Evolutionary conservation across 345 rosid genomes (phyloP).

Genomic region (Linum tenue): DNA sequence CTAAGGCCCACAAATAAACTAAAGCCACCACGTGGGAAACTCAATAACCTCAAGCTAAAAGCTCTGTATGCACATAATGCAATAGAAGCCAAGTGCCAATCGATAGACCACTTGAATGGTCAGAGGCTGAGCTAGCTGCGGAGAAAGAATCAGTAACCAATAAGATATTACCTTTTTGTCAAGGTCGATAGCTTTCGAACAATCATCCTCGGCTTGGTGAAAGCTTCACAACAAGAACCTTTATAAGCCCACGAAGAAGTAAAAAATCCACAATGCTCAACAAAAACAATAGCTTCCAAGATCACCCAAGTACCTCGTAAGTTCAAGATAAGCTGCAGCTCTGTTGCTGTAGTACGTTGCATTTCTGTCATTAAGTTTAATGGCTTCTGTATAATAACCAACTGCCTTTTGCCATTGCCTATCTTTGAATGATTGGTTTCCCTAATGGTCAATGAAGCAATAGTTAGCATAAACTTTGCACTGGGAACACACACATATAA

Average conservation of each 20-base stretch:
- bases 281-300: neutral
- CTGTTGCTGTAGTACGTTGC: constrained; percentile 93
- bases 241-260: constrained; percentile 10
- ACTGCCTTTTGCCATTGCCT: constrained; percentile 81
- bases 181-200: constrained; percentile 65
- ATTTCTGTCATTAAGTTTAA: constrained; percentile 60
- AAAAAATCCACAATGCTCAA: neutral
- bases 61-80: too few species aligned
- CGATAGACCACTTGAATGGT: too few species aligned
- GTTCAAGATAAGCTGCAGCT: constrained; percentile 91
- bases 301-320: constrained; percentile 43
- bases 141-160: neutral
- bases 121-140: too few species aligned
- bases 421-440: constrained; percentile 90
- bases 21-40: too few species aligned
- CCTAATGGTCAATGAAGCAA: constrained; percentile 27
- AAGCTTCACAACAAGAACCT: constrained; percentile 39
- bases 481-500: too few species aligned
- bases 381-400: constrained; percentile 75
- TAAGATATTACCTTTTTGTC: constrained; percentile 74
- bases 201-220: constrained; percentile 84
- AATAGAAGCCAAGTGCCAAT: too few species aligned
- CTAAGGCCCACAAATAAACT: too few species aligned
- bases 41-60: too few species aligned
- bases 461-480: too few species aligned